These are phyloP conservation scores for Scedosporium dehoogii DNA, from an alignment of 2,329 filamentous ascomycete species.

Conservation along the genomic window DNA sequence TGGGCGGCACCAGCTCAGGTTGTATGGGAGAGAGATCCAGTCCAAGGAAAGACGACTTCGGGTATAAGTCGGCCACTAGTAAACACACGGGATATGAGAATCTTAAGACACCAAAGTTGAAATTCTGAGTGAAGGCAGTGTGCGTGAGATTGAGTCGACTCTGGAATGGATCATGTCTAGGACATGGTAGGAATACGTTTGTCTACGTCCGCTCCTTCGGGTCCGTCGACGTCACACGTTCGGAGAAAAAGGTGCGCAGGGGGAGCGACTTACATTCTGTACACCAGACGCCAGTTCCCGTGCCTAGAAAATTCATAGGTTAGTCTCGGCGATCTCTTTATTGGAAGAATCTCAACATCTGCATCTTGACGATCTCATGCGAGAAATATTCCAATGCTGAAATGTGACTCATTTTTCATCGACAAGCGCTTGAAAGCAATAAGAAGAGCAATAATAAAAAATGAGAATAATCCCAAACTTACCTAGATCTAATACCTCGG, in stretches of 20 bases:
- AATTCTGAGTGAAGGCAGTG: background rate
- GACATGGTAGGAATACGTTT: background rate
- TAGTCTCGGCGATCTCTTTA: background rate
- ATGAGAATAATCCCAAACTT: conserved; percentile 3
- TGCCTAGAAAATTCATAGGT: conserved; percentile 23
- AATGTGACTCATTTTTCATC: background rate
- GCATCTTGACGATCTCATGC: background rate
- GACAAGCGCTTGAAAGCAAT: conserved; percentile 5
- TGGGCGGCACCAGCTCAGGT: conserved; percentile 38
- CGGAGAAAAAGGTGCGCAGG: background rate
- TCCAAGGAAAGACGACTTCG: conserved; percentile 32
- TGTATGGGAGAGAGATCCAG: conserved; percentile 44
- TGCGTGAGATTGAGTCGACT: background rate
- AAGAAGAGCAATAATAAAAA: conserved; percentile 6
- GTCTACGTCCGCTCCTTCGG: background rate
- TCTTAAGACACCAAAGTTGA: conserved; percentile 22
- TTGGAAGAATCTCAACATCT: background rate
- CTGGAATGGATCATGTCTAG: background rate
- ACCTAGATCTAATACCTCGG: conserved; percentile 37
- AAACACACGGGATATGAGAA: conserved; percentile 34
- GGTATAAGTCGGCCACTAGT: conserved; percentile 37
- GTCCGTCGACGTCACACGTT: background rate
- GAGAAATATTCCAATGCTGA: background rate
- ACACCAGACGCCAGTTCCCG: conserved; percentile 41
- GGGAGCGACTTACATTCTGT: conserved; percentile 32